Evolutionary conservation across 441 rosid genomes (phyloP), one percentile per base, ranked within the genome.

Genomic region (Populus hybrid): DNA sequence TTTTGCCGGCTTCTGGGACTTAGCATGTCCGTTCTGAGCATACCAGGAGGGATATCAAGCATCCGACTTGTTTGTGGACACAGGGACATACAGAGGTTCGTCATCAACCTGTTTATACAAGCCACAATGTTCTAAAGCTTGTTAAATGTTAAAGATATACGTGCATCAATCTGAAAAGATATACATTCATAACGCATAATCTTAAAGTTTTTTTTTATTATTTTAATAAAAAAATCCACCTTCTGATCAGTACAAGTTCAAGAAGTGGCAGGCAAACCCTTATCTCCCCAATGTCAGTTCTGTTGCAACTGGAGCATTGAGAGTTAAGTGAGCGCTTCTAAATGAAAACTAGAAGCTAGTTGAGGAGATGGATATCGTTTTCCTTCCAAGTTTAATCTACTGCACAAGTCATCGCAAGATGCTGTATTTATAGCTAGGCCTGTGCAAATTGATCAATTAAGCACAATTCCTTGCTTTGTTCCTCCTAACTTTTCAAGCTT

Each of bases 41-140:
- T 78, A 3, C 86, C 71, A 0, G 85, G 67, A 6, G 90, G 79
- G 40, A 85, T 77, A 57, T 87, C 82, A 9, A 83, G 73, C 32
- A 69, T 46, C 1, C 83, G 86, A 42, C 71, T 84, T 72, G 85
- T 72, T 20, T 80, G 88, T 65, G 86, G 87, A 80, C 77, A 85
- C 68, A 75, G 32, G 7, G 81, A 78, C 90, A 81, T 86, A 70
- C 84, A 87, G 50, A 83, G 59, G 71, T 42, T 73, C 77, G 59
- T 78, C 69, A 35, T 78, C 2, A 6, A 64, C 57, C 73, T 68
- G 73, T 34, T 32, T 65, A 16, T 0, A 2, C 10, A 9, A 64
- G 20, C 61, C 61, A 18, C 21, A 20, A 5, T 54, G 61, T 54
- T 18, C 61, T 18, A 18, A 54, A 18, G 61, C 61, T 6, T 54